Evolutionary conservation across 1,284 basidiomycete genomes (phyloP).

Genomic region (Sphagnurus paluster): DNA sequence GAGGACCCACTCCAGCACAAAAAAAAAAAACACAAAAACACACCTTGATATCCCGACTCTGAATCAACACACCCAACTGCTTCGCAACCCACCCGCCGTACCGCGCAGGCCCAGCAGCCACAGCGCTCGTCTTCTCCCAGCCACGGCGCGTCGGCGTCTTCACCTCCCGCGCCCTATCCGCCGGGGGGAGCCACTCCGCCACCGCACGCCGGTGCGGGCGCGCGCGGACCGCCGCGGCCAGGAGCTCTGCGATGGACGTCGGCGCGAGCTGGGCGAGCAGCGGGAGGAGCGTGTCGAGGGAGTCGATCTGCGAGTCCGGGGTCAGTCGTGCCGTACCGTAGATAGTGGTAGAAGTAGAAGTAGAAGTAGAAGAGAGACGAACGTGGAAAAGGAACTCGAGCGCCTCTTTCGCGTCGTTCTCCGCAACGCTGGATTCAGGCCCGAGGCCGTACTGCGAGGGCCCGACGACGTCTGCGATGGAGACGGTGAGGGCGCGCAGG

Average conservation of each 20-base stretch:
- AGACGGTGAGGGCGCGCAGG: slow-evolving; percentile 55
- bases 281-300: slow-evolving; percentile 66
- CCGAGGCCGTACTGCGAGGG: slow-evolving; percentile 67
- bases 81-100: slow-evolving; percentile 62
- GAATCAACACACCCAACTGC: slow-evolving; percentile 48
- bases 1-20: too few species aligned
- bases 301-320: slow-evolving; percentile 43
- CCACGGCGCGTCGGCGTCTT: slow-evolving; percentile 52
- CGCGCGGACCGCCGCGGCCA: slow-evolving; percentile 52
- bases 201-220: slow-evolving; percentile 57
- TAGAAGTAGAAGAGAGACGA: slow-evolving; percentile 4
- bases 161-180: slow-evolving; percentile 55
- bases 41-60: slow-evolving; percentile 55
- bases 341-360: not conserved
- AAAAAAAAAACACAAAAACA: slow-evolving; percentile 10
- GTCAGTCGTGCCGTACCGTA: too few species aligned
- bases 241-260: slow-evolving; percentile 55
- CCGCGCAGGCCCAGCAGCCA: slow-evolving; percentile 32
- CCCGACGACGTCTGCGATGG: slow-evolving; percentile 63
- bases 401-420: slow-evolving; percentile 53
- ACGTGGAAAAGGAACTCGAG: slow-evolving; percentile 65
- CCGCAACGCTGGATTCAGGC: slow-evolving; percentile 41
- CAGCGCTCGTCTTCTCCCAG: slow-evolving; percentile 47
- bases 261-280: slow-evolving; percentile 43
- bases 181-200: slow-evolving; percentile 62